Base-by-base conservation (phyloP, 148 eudicot genomes). In the Amaranthus cruentus region DNA sequence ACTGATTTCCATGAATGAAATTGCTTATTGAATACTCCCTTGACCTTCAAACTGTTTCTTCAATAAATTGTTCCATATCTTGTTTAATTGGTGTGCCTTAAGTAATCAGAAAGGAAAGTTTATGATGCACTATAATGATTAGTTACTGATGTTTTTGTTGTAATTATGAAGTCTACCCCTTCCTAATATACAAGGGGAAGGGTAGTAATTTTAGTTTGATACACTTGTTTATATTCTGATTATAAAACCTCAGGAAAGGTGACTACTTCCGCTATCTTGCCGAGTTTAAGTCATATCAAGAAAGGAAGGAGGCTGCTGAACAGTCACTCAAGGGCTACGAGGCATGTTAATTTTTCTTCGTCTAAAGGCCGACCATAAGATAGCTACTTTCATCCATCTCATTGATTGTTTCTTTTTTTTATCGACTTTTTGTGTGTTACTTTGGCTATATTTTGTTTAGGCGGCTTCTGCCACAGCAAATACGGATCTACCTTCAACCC, bases 231-330 rank as follows among this genome's bases (percentile, higher is more conserved):
- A 38, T 49, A 12, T 42, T 46, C n/a, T 68, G 62, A n/a, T 55
- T 70, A 15, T 71, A 57, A 58, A 63, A 51, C 60, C 73, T 21
- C 84, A 91, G 98, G 98, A 94, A 94, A 84, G 97, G 98, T 59
- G 97, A 94, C 82, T 94, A 94, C 82, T 91, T 64, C 72, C 90
- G 97, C 3, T 94, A 94, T 75, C 93, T 91, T 48, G 98, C 98
- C 72, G 98, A 95, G 85, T 95, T 91, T 63, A 95, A 91, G 85
- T 71, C 85, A 46, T 97, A 94, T 66, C 86, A 88, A 56, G 93
- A 89, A 55, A 88, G 79, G 78, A 95, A 91, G 82, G 93, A 91
- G 56, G 92, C 93, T 68, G 83, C 98, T 81, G 97, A 91, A n/a
- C 88, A 87, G 69, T 91, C 98, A 66, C 81, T 89, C 58, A 91